These are phyloP conservation scores for Jacaranda copaia DNA, from an alignment of 257 asterid genomes.

Conservation along the genomic window DNA sequence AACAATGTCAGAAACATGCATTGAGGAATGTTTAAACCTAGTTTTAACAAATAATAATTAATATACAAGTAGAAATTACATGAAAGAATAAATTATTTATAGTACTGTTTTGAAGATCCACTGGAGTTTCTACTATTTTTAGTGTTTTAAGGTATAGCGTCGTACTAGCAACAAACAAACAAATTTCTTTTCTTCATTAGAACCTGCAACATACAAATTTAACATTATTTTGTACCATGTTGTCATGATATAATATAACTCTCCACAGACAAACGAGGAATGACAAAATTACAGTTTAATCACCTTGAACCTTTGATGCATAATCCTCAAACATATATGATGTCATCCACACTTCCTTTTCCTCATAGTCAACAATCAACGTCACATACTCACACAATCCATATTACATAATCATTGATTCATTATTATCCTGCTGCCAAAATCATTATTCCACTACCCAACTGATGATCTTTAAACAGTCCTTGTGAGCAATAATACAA, in stretches of 20 bases:
- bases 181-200: background rate
- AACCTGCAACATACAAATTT: background rate
- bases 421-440: constrained; percentile 1
- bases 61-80: constrained; percentile 1
- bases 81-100: constrained; percentile 15
- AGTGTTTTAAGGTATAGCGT: background rate
- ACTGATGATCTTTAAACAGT: constrained; percentile 3
- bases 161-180: background rate
- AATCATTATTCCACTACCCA: constrained; percentile 7
- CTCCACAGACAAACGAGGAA: constrained; percentile 12
- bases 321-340: background rate
- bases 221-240: background rate
- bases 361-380: background rate
- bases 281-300: background rate
- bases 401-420: background rate
- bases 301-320: background rate
- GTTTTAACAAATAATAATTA: constrained; percentile 24
- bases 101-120: constrained; percentile 25
- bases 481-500: constrained; percentile 4
- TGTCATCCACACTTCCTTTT: background rate
- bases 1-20: constrained; percentile 20
- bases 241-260: background rate
- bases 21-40: background rate
- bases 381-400: constrained; percentile 6
- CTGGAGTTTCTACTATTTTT: constrained; percentile 12